These are phyloP conservation scores for Suhomyces wounanorum DNA, from an alignment of 1,139 yeast genomes.

Conservation along the genomic window DNA sequence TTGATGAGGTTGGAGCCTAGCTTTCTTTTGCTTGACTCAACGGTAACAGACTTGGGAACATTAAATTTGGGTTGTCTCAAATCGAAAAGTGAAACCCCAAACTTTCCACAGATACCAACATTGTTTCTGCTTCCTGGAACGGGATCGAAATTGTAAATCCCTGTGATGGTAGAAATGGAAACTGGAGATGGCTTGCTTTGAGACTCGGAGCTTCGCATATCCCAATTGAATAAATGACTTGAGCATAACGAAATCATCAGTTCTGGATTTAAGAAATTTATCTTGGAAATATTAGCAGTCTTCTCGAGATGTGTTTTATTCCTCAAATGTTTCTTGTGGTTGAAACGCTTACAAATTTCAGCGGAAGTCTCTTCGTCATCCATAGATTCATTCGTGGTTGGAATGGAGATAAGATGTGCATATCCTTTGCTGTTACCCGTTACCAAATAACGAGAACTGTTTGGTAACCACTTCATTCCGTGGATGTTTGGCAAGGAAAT, in stretches of 20 bases:
- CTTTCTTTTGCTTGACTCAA: slow-evolving; percentile 19
- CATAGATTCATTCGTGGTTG: slow-evolving; percentile 30
- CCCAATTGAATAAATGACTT: slow-evolving; percentile 73
- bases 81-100: slow-evolving; percentile 73
- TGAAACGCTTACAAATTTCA: slow-evolving; percentile 71
- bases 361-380: slow-evolving; percentile 52
- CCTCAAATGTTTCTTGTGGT: slow-evolving; percentile 64
- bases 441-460: slow-evolving; percentile 42
- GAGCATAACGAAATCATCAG: slow-evolving; percentile 58
- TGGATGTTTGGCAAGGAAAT: slow-evolving; percentile 69
- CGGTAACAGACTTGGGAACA: slow-evolving; percentile 29
- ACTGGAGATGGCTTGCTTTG: slow-evolving; percentile 46
- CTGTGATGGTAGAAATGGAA: slow-evolving; percentile 53
- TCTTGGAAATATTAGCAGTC: slow-evolving; percentile 26
- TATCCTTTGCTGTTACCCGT: slow-evolving; percentile 74
- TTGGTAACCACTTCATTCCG: slow-evolving; percentile 63
- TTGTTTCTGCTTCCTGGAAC: slow-evolving; percentile 35
- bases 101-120: slow-evolving; percentile 64
- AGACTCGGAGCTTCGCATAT: slow-evolving; percentile 55
- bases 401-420: slow-evolving; percentile 69
- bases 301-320: slow-evolving; percentile 24
- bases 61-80: slow-evolving; percentile 49
- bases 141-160: slow-evolving; percentile 55
- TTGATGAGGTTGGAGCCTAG: slow-evolving; percentile 35
- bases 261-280: slow-evolving; percentile 26